Percentiles rank a stretch among this genome's conserved stretches.
Evolutionary conservation across 495 filamentous ascomycete genomes (phyloP).

Genomic region (Tuber umbilicatum): DNA sequence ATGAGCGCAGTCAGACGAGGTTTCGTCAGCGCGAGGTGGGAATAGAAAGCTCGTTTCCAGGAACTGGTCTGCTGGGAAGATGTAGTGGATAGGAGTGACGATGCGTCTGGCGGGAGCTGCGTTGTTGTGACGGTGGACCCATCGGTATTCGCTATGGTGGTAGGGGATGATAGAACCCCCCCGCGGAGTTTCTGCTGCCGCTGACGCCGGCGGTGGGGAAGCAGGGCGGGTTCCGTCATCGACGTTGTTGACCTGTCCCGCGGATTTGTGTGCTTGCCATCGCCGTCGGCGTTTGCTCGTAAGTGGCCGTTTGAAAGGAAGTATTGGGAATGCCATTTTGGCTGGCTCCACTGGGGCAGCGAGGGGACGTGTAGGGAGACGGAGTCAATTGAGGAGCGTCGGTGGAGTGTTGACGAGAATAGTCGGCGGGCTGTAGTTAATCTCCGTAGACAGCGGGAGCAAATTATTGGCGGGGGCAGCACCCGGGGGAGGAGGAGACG

Average conservation of each 20-base stretch:
- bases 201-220: constrained; percentile 35
- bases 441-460: constrained; percentile 19
- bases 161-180: neutral
- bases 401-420: constrained; percentile 8
- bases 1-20: constrained; percentile 88
- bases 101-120: constrained; percentile 68
- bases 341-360: neutral
- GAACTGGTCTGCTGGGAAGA: constrained; percentile 65
- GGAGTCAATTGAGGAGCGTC: constrained; percentile 3
- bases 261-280: neutral
- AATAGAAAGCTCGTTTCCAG: constrained; percentile 67
- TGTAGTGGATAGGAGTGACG: constrained; percentile 64
- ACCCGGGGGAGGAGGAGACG: constrained; percentile 19
- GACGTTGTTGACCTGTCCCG: neutral
- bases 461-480: constrained; percentile 19
- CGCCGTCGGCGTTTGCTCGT: neutral
- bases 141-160: neutral
- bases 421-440: neutral
- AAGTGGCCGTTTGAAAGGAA: constrained; percentile 32
- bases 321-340: constrained; percentile 29
- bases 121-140: constrained; percentile 7
- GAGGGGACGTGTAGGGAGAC: neutral
- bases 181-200: constrained; percentile 8
- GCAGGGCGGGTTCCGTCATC: constrained; percentile 3
- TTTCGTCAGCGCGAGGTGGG: constrained; percentile 86